Percentiles rank a stretch among this genome's conserved stretches.
phyloP scores from a whole-genome alignment of 352 stramenopile species.

The Hyaloperonospora brassicae region DNA sequence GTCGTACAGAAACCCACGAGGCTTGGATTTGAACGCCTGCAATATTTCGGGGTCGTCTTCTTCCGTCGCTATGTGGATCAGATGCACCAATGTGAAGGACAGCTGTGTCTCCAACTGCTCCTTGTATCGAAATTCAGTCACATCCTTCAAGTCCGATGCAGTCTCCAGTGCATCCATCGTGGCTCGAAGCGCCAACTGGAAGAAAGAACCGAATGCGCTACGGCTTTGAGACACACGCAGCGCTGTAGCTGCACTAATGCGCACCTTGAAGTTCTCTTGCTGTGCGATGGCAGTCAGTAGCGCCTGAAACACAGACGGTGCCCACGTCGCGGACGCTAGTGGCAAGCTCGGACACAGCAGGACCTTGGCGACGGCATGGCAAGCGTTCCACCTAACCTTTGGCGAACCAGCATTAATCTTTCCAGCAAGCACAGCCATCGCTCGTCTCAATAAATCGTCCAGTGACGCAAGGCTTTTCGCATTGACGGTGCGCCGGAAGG shows the following conservation, averaged over 20 bases:
- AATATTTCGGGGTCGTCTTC: conserved; percentile 68
- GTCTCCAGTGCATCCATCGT: conserved; percentile 77
- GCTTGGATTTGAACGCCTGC: conserved; percentile 55
- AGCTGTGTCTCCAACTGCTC: conserved; percentile 82
- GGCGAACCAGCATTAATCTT: conserved; percentile 77
- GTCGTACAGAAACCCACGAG: conserved; percentile 75
- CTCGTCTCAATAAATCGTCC: conserved; percentile 53
- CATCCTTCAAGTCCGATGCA: conserved; percentile 76
- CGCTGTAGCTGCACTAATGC: conserved; percentile 74
- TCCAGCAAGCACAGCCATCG: conserved; percentile 56
- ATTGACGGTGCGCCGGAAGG: conserved; percentile 37
- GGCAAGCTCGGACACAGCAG: conserved; percentile 70
- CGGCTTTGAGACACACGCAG: conserved; percentile 62
- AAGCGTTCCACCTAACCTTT: conserved; percentile 85
- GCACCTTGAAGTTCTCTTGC: conserved; percentile 87
- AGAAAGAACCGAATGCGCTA: conserved; percentile 68
- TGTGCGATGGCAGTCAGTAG: conserved; percentile 68
- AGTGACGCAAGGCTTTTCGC: conserved; percentile 27
- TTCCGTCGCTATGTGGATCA: conserved; percentile 68
- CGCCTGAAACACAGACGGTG: conserved; percentile 65
- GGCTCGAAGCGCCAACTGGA: conserved; percentile 45
- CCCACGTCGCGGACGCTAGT: conserved; percentile 69
- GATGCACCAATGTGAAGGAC: conserved; percentile 78
- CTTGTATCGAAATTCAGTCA: conserved; percentile 88
- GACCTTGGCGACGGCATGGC: conserved; percentile 82